phyloP scores from a whole-genome alignment of 768 basidiomycete genomes.

The Boletus sp. region DNA sequence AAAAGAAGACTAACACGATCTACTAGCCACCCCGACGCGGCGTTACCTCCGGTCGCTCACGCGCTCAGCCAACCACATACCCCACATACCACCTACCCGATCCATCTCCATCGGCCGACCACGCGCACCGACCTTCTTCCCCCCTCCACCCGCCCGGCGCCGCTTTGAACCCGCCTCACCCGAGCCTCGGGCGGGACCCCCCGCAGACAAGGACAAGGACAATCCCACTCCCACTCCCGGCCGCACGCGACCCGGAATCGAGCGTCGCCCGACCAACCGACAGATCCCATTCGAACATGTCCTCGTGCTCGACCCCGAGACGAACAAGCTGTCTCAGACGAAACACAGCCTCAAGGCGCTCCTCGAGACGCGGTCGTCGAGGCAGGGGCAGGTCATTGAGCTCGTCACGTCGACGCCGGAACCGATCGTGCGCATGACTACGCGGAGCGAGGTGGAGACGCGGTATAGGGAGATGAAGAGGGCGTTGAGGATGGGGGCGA shows the following conservation, averaged over 20 bases:
- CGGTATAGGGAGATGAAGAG: constrained; percentile 37
- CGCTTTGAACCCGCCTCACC: neutral
- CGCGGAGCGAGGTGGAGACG: constrained; percentile 41
- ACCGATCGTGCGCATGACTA: constrained; percentile 60
- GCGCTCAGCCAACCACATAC: constrained; percentile 3
- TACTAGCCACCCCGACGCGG: neutral
- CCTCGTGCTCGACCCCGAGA: constrained; percentile 46
- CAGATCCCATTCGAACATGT: constrained; percentile 44
- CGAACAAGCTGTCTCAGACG: constrained; percentile 36
- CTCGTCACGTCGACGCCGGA: constrained; percentile 47
- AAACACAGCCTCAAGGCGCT: constrained; percentile 37
- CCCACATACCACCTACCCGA: constrained; percentile 8
- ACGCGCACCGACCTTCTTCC: neutral
- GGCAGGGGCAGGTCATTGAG: constrained; percentile 39
- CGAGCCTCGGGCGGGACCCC: neutral
- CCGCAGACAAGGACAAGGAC: neutral
- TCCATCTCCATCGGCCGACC: constrained; percentile 4
- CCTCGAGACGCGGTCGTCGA: constrained; percentile 35
- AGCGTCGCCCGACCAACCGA: constrained; percentile 29
- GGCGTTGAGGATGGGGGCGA: constrained; percentile 31
- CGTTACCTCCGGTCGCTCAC: constrained; percentile 2
- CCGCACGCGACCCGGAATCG: neutral
- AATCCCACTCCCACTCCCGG: neutral
- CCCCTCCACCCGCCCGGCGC: constrained; percentile 16
- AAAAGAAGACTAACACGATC: neutral